Percentiles rank a stretch among this genome's conserved stretches.
Conservation (phyloP, 148 eudicot genomes). For the Suaeda aralocaspica region DNA sequence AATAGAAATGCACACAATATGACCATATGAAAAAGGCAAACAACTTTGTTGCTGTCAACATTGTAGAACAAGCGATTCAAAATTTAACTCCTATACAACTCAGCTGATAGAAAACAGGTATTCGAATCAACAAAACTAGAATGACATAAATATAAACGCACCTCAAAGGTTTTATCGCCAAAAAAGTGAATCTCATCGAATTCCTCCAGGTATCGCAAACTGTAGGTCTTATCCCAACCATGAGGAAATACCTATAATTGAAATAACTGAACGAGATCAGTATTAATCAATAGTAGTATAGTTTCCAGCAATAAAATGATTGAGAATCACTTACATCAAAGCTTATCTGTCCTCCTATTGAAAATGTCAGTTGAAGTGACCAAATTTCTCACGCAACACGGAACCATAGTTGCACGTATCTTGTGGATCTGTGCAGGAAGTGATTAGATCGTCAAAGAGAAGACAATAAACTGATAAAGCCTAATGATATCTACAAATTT, state of each 20-base stretch:
- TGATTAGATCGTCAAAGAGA: not conserved
- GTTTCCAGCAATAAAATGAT: slow-evolving; percentile 1
- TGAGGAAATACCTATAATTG: slow-evolving; percentile 86
- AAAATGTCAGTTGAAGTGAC: slow-evolving; percentile 76
- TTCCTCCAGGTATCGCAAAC: slow-evolving; percentile 73
- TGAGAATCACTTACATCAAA: slow-evolving; percentile 74
- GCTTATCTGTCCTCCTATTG: slow-evolving; percentile 95
- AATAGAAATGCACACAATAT: not conserved
- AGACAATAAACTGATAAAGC: too few species aligned
- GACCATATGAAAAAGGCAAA: not conserved
- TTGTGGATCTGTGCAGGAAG: slow-evolving; percentile 64
- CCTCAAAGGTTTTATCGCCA: slow-evolving; percentile 98
- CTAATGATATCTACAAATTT: not conserved
- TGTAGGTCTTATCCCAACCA: slow-evolving; percentile 98
- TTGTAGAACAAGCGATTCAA: not conserved
- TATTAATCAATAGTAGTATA: not conserved
- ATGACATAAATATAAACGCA: slow-evolving; percentile 8
- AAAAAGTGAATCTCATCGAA: slow-evolving; percentile 87
- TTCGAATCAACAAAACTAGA: not conserved
- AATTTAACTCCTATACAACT: too few species aligned
- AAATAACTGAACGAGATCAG: not conserved
- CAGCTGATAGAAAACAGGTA: not conserved
- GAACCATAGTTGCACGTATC: slow-evolving; percentile 79
- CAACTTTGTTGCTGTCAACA: not conserved
- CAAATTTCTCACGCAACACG: slow-evolving; percentile 84